phyloP scores from a whole-genome alignment of 2,329 filamentous ascomycete species.

The Epicoccum sorghinum region DNA sequence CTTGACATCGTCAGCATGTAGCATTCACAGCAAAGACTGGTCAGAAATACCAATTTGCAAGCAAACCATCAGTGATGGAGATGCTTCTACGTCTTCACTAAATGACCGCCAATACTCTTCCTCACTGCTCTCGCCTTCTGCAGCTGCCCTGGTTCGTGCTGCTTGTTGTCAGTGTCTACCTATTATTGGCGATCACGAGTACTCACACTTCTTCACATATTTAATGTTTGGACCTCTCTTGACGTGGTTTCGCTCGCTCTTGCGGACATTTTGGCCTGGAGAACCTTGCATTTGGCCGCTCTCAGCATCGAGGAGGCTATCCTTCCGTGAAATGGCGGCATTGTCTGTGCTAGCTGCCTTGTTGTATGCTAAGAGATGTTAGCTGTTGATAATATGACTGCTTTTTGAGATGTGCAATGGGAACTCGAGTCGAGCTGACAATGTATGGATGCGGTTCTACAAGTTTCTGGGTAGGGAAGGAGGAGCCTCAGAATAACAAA shows the following conservation, averaged over 20 bases:
- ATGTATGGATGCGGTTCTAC: no score
- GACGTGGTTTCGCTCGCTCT: background rate
- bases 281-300: slow-evolving; percentile 24
- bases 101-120: background rate
- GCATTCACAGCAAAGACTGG: no score
- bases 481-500: slow-evolving; percentile 11
- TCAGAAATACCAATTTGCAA: no score
- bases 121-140: background rate
- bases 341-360: background rate
- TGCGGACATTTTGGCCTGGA: slow-evolving; percentile 23
- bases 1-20: no score
- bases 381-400: no score
- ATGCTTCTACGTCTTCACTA: background rate
- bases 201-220: slow-evolving; percentile 6
- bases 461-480: background rate
- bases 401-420: background rate
- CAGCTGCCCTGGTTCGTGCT: slow-evolving; percentile 2
- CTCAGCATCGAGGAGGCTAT: slow-evolving; percentile 12
- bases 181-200: no score
- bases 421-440: background rate
- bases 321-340: background rate
- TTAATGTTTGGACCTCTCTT: background rate
- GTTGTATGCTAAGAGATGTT: no score
- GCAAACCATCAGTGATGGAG: background rate
- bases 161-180: background rate